phyloP scores from a whole-genome alignment of 768 basidiomycete genomes.

The Leccinum subgranulosum region DNA sequence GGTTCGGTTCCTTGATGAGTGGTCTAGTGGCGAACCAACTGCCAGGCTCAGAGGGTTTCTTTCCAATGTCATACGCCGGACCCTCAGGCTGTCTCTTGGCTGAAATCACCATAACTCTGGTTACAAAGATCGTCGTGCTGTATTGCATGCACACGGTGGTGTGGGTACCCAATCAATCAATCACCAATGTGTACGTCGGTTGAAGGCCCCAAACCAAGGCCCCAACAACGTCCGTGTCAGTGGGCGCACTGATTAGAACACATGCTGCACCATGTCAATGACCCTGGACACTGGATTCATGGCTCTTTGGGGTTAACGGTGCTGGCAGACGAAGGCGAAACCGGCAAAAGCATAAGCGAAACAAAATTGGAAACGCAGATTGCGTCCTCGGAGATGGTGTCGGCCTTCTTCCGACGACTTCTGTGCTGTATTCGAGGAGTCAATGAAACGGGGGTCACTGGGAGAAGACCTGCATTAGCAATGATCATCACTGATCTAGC shows the following conservation, averaged over 20 bases:
- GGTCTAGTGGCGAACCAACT: not conserved
- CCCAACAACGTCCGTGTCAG: conserved; percentile 19
- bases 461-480: conserved; percentile 18
- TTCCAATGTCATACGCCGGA: not conserved
- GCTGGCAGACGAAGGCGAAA: conserved; percentile 14
- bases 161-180: conserved; percentile 39
- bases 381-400: conserved; percentile 15
- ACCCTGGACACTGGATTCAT: no score
- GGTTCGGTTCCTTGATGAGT: not conserved
- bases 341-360: conserved; percentile 20
- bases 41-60: not conserved
- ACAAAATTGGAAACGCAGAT: conserved; percentile 21
- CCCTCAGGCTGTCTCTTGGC: not conserved
- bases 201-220: conserved; percentile 20
- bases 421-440: conserved; percentile 29
- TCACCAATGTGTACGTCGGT: conserved; percentile 35
- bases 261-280: conserved; percentile 20
- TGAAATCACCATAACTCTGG: not conserved
- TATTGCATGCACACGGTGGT: conserved; percentile 19
- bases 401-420: conserved; percentile 17
- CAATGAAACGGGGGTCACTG: conserved; percentile 14
- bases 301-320: no score
- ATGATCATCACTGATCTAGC: conserved; percentile 25
- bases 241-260: conserved; percentile 29
- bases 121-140: conserved; percentile 29